Evolutionary conservation across 2,329 filamentous ascomycete genomes (phyloP), one percentile per base, ranked within the genome.

Genomic region (Lomentospora prolificans): DNA sequence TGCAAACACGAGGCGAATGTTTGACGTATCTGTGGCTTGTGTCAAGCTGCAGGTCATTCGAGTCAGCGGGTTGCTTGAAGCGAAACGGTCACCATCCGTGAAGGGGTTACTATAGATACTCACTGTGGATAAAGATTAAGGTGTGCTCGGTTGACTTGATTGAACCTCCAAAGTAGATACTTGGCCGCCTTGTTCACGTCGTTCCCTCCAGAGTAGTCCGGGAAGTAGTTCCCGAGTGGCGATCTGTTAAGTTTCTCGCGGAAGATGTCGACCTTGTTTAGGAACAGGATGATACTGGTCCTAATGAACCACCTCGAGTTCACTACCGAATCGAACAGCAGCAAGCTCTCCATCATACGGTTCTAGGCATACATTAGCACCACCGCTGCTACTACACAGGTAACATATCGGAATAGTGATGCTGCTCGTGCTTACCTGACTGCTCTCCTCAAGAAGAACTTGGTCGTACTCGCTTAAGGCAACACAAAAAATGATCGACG

Each of bases 271-370:
- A 99, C 94, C 71, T 99, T 99, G 77, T 99, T 99, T 60, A 99
- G 79, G 75, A 99, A 99, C 57, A 99, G 78, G 66, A 99, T 97
- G 67, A 99, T 99, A 67, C 91, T 96, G 10, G 94, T 99, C 64
- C 94, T 81, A 87, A 97, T 95, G 72, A 99, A 99, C 94, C 94
- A 99, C 64, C 94, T 81, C 30, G 94, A 97, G 73, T 99, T 99
- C 63, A 99, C 94, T 3, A 99, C 94, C 1, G 92, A 97, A 72
- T 99, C 94, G 69, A 99, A 99, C 3, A 99, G 80, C 14, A 97
- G 82, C 54, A 99, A 72, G 66, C 90, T 96, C 71, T 99, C 94
- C 90, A 97, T 96, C 94, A 99, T 99, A 60, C 94, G 94, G 70
- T 99, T 99, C 90, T 96, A 24, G 50, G 19, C 7, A 6, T 33